A percentile compares a stretch with the other conserved stretches of the same genome.
phyloP scores from a whole-genome alignment of 305 asterid species.

The Fraxinus ornus region DNA sequence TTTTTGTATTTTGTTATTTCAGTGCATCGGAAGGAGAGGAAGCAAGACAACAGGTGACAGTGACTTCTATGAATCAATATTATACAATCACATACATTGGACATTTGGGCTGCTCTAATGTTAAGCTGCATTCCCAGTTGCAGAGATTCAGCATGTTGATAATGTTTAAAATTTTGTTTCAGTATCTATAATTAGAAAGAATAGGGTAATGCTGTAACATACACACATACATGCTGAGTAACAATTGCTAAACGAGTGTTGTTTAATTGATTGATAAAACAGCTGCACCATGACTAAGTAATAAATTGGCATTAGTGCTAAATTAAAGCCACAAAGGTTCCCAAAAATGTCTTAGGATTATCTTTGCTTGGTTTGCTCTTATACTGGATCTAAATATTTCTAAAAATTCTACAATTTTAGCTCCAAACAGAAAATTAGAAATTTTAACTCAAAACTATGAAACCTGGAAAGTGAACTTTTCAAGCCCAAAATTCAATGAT shows the following conservation, averaged over 20 bases:
- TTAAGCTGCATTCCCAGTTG: background rate
- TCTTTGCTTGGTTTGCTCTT: background rate
- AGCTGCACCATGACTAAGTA: background rate
- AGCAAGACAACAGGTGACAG: constrained; percentile 61
- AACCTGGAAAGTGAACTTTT: background rate
- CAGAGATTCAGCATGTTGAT: background rate
- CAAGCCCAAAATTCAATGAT: background rate
- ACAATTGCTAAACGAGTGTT: background rate
- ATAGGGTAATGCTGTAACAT: background rate
- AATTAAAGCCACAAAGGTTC: background rate
- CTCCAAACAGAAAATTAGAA: background rate
- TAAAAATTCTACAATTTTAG: background rate
- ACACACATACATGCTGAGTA: background rate
- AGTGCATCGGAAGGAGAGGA: constrained; percentile 87
- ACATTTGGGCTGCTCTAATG: background rate
- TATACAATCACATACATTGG: background rate
- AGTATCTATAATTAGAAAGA: background rate
- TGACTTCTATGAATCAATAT: background rate
- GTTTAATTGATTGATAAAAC: background rate
- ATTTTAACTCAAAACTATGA: background rate
- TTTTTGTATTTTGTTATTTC: constrained; percentile 28
- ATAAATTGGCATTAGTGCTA: background rate
- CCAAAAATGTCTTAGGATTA: background rate
- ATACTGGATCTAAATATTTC: background rate
- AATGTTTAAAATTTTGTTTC: background rate